phyloP scores from a whole-genome alignment of 495 filamentous ascomycete genomes.

The Entonaema liquescens region DNA sequence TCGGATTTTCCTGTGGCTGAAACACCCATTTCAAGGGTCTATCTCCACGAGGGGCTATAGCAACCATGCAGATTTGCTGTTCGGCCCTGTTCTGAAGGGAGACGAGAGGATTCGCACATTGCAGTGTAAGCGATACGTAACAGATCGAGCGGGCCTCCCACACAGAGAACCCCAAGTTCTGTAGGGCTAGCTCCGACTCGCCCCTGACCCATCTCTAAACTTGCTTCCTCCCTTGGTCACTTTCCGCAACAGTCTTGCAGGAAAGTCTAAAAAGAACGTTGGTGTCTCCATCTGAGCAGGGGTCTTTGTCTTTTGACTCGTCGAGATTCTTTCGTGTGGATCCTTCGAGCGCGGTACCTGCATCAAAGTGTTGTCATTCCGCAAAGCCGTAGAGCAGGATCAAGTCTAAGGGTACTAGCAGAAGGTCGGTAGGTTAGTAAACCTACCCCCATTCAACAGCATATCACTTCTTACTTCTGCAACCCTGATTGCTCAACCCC shows the following conservation, averaged over 20 bases:
- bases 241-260: constrained; percentile 18
- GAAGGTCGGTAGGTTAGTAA: constrained; percentile 29
- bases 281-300: constrained; percentile 13
- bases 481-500: constrained; percentile 36
- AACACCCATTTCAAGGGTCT: constrained; percentile 36
- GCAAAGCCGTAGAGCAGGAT: constrained; percentile 36
- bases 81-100: constrained; percentile 40
- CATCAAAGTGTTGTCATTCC: constrained; percentile 39
- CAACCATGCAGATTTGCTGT: constrained; percentile 25
- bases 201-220: constrained; percentile 3
- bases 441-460: constrained; percentile 32
- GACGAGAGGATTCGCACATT: constrained; percentile 37
- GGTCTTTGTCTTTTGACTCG: constrained; percentile 17
- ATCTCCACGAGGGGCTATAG: constrained; percentile 38
- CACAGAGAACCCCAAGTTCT: constrained; percentile 9
- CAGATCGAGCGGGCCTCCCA: constrained; percentile 35
- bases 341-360: constrained; percentile 39
- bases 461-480: constrained; percentile 41
- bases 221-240: constrained; percentile 17
- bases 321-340: constrained; percentile 33
- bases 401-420: constrained; percentile 26
- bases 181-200: constrained; percentile 27
- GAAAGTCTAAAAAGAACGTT: constrained; percentile 17
- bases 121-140: constrained; percentile 37
- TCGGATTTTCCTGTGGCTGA: constrained; percentile 31